These are phyloP conservation scores for Candida krabiensis DNA, from an alignment of 805 yeast species.

Conservation along the genomic window DNA sequence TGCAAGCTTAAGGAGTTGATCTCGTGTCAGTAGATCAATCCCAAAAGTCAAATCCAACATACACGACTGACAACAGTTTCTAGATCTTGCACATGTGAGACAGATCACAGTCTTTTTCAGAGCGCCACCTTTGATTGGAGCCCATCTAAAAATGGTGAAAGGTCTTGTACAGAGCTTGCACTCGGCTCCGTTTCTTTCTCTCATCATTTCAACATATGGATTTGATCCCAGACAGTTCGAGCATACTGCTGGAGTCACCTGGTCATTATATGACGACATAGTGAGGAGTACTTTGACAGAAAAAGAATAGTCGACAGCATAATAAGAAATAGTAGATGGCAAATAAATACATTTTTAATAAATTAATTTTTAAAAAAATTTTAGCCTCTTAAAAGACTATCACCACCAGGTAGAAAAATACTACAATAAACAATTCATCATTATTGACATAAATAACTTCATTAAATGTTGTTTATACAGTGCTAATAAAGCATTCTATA, in stretches of 20 bases:
- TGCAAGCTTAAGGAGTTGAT: constrained; percentile 75
- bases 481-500: background rate
- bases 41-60: constrained; percentile 79
- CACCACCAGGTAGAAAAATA: too few species aligned
- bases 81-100: constrained; percentile 71
- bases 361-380: background rate
- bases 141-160: constrained; percentile 80
- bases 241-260: constrained; percentile 62
- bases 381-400: background rate
- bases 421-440: too few species aligned
- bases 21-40: constrained; percentile 76
- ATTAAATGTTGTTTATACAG: background rate
- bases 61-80: constrained; percentile 87
- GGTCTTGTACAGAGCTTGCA: constrained; percentile 86
- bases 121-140: constrained; percentile 42
- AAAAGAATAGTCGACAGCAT: too few species aligned
- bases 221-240: constrained; percentile 69
- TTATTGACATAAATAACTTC: background rate
- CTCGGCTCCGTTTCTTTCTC: constrained; percentile 71
- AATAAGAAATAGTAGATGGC: constrained; percentile 2
- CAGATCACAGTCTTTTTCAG: constrained; percentile 72
- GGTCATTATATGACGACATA: constrained; percentile 20
- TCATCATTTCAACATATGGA: constrained; percentile 66
- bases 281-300: constrained; percentile 1
- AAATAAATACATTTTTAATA: constrained; percentile 1